These are phyloP conservation scores for Sparassis latifolia DNA, from an alignment of 1,284 basidiomycete genomes.

Conservation along the genomic window DNA sequence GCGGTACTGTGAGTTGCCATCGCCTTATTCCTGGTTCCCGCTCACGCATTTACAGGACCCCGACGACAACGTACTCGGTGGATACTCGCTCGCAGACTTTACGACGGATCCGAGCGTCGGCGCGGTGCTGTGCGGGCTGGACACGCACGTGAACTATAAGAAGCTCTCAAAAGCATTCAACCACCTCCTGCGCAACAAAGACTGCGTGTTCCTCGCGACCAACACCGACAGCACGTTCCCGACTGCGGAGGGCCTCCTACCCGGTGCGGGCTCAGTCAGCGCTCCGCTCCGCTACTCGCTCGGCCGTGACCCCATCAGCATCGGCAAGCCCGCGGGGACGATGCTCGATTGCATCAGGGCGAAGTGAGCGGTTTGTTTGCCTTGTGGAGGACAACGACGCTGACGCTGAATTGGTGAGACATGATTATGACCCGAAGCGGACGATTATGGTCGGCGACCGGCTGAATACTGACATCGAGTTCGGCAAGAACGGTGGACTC, in stretches of 20 bases:
- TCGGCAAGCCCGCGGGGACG: constrained; percentile 88
- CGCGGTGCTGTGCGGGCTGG: constrained; percentile 89
- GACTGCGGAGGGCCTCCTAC: constrained; percentile 72
- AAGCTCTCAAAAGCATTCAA: constrained; percentile 93
- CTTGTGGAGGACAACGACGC: neutral
- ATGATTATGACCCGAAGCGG: constrained; percentile 76
- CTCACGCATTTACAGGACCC: constrained; percentile 53
- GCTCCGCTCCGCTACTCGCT: constrained; percentile 77
- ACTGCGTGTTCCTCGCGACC: constrained; percentile 85
- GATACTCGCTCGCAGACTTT: constrained; percentile 66
- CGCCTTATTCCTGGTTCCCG: neutral
- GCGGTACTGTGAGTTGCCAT: constrained; percentile 69
- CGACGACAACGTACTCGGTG: constrained; percentile 70
- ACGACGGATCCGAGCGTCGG: constrained; percentile 75
- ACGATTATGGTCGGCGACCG: constrained; percentile 97
- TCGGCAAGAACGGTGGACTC: constrained; percentile 83
- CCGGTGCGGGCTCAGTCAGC: constrained; percentile 81
- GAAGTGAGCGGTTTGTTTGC: constrained; percentile 55
- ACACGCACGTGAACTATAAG: constrained; percentile 79
- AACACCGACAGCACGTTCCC: constrained; percentile 94
- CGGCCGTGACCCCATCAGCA: constrained; percentile 67
- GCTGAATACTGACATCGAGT: constrained; percentile 90
- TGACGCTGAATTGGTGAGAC: constrained; percentile 38
- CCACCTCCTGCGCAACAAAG: constrained; percentile 76
- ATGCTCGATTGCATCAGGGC: constrained; percentile 96